These are phyloP conservation scores for Colletotrichum tofieldiae DNA, from an alignment of 2,329 filamentous ascomycete species.

Conservation along the genomic window DNA sequence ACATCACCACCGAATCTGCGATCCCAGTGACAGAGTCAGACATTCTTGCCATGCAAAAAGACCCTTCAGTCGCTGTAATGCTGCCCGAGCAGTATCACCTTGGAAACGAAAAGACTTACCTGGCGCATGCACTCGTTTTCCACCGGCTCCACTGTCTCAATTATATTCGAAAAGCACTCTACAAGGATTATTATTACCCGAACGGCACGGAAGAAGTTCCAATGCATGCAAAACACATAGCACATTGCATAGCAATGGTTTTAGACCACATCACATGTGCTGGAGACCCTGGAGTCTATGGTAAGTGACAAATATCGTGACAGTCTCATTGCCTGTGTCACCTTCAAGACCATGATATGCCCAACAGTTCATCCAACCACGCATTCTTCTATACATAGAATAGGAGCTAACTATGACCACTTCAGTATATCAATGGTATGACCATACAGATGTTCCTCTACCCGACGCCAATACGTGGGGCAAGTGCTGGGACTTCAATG, in stretches of 20 bases:
- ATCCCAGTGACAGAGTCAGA: constrained; percentile 24
- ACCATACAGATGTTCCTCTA: constrained; percentile 24
- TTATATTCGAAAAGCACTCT: constrained; percentile 28
- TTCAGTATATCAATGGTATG: constrained; percentile 31
- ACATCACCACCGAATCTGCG: constrained; percentile 8
- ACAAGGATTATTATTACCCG: constrained; percentile 31
- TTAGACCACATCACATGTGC: constrained; percentile 26
- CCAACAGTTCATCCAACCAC: neutral
- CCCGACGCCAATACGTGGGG: constrained; percentile 32
- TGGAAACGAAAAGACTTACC: constrained; percentile 20
- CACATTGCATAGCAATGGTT: constrained; percentile 29
- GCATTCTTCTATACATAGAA: neutral
- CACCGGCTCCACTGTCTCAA: constrained; percentile 29
- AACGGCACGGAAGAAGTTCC: constrained; percentile 27
- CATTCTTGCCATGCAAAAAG: constrained; percentile 8
- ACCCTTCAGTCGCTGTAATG: constrained; percentile 23
- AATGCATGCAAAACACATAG: constrained; percentile 25
- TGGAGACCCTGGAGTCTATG: constrained; percentile 26
- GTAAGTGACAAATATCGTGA: neutral
- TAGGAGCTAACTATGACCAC: neutral
- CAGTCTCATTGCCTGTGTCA: neutral
- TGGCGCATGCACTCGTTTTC: constrained; percentile 25
- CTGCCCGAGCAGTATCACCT: constrained; percentile 25
- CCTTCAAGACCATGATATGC: neutral
- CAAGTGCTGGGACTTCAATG: constrained; percentile 28